Base-by-base conservation (phyloP, 139 green algal species). In the Picochlorum sp. region DNA sequence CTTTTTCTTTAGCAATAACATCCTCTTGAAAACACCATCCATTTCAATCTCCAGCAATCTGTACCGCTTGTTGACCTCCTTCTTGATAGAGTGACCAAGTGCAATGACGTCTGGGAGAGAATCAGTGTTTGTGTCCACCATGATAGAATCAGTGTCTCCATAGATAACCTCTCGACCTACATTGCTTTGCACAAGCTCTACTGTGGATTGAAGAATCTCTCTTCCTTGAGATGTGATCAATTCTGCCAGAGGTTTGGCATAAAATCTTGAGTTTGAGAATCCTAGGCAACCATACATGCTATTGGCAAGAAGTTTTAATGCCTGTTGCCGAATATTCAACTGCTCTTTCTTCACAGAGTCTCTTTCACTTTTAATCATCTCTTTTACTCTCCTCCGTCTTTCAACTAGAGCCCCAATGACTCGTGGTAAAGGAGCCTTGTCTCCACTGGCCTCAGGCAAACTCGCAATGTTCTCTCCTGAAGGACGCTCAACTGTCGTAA, bases 1-100 rank as follows among this genome's bases (percentile, higher is more conserved):
- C 70, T 98, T 98, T 86, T 99, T 98, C 81, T 97, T 98, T 7
- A 99, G 85, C 73, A 99, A 83, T 70, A 98, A 77, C 83, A 98
- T 94, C 64, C 79, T 77, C 64, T 85, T 81, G 78, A 87, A 99
- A 37, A 97, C 64, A 45, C 82, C 93, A 57, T 98, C 93, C 64
- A 96, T 81, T 74, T 98, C 93, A 56, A 98, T 95, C 74, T 97
- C 90, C 55, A 98, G 80, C 69, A 94, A 70, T 33, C 77, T 75
- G 81, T 96, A 96, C 13, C 80, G 73, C 65, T 77, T 77, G 65
- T 83, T 83, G 1, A 83, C 69, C 59, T 77, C 79, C 7, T 60
- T 63, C 73, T 94, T 96, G 58, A 95, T 75, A 26, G 44, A 40
- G 5, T 71, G 63, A 0, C 77, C 89, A 40, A 95, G 63, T 32